phyloP scores from a whole-genome alignment of 805 yeast species.

The Dipodascopsis uninucleata region DNA sequence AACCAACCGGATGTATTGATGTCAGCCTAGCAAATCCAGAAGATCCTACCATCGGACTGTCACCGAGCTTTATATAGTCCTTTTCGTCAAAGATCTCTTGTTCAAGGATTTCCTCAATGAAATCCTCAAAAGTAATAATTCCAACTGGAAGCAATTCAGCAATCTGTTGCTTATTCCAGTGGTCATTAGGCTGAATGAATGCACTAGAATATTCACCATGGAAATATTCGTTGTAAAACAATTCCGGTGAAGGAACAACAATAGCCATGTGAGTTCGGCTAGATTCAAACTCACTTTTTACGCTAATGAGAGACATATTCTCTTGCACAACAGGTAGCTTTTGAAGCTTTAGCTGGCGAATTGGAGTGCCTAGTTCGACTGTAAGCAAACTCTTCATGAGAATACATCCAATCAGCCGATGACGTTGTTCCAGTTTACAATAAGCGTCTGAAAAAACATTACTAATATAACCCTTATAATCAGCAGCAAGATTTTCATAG shows the following conservation, averaged over 20 bases:
- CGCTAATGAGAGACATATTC: background rate
- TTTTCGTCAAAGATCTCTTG: slow-evolving; percentile 4
- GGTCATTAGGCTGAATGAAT: background rate
- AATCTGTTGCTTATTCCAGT: slow-evolving; percentile 1
- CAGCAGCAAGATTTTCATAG: background rate
- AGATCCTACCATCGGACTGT: too few species aligned
- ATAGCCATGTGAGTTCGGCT: slow-evolving; percentile 6
- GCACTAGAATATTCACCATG: too few species aligned
- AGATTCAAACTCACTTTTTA: background rate
- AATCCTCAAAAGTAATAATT: slow-evolving; percentile 3
- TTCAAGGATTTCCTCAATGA: slow-evolving; percentile 1
- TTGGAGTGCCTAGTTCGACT: slow-evolving; percentile 1
- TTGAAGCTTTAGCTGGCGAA: background rate
- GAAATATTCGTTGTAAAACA: background rate
- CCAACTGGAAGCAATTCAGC: slow-evolving; percentile 1
- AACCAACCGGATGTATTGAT: too few species aligned
- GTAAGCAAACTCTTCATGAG: slow-evolving; percentile 1
- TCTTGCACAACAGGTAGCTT: background rate
- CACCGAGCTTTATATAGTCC: background rate
- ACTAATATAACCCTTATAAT: background rate
- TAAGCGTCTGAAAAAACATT: too few species aligned
- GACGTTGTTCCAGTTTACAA: background rate
- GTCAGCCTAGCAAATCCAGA: too few species aligned
- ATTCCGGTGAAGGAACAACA: slow-evolving; percentile 2
- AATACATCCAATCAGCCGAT: slow-evolving; percentile 4